Evolutionary conservation across 768 basidiomycete genomes (phyloP), one percentile per base, ranked within the genome.

Genomic region (Mycena belliarum): DNA sequence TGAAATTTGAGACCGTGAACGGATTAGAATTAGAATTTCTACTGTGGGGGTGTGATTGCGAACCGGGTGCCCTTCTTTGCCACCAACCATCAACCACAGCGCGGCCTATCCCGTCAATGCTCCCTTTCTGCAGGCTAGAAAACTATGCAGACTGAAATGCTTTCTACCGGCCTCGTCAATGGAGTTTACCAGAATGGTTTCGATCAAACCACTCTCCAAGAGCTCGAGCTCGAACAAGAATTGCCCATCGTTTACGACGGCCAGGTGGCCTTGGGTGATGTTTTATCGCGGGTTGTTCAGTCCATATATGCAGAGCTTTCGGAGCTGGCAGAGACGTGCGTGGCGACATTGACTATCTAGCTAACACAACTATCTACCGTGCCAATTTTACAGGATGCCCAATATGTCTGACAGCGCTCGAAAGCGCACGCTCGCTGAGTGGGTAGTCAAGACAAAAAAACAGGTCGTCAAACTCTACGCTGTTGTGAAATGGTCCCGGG

Each of bases 381-480:
- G 42, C 23, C 56, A 16, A 55, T 32, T 20, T 54, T 40, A 54
- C 57, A 87, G 85, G 18, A 82, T 93, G 77, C 91, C 90, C 42
- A 87, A 87, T 67, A 89, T 89, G 87, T 91, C 90, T 15, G 91
- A 93, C 65, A 74, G 73, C 21, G 88, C 86, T 48, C 82, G 93
- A 49, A 95, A 95, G 66, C 84, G 90, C 33, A 85, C 82, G 18
- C 74, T 95, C 29, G 91, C 91, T 3, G 92, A 95, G 63, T 95
- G 90, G 84, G 92, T 93, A 0, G 88, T 93, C n/a, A 86, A 88
- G 69, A 91, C 83, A 6, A 91, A 95, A 73, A 89, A 93, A 66
- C 93, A 96, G 66, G 84, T 93, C 32, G 88, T 93, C 28, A 95
- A 95, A 70, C 73, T 95, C 15, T 92, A 93, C 66, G 94, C 93